A percentile compares a stretch with the other conserved stretches of the same genome.
Evolutionary conservation across 352 stramenopile species (phyloP).

Genomic region (Pythium phragmiticola): DNA sequence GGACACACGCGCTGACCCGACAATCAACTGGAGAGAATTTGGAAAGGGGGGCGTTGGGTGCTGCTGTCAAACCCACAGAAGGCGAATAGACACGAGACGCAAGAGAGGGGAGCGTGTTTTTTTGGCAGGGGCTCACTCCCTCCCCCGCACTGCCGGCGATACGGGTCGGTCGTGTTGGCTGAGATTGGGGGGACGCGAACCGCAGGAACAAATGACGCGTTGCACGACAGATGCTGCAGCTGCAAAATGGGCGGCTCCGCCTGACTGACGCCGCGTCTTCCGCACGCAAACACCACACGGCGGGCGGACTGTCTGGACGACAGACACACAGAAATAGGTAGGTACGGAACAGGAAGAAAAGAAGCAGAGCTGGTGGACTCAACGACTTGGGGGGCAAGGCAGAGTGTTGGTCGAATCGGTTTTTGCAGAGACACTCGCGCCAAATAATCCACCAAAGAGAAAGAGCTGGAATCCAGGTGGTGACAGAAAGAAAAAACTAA

Average conservation of each 20-base stretch:
- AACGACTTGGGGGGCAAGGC: neutral
- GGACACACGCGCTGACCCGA: neutral
- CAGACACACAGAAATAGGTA: neutral
- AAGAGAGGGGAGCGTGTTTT: neutral
- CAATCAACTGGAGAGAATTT: neutral
- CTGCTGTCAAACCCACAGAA: neutral
- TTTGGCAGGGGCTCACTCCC: neutral
- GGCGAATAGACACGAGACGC: constrained; percentile 14
- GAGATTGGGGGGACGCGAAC: constrained; percentile 8
- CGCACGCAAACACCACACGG: neutral
- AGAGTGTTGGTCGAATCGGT: constrained; percentile 8
- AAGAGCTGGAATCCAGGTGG: constrained; percentile 12
- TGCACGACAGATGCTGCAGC: constrained; percentile 7
- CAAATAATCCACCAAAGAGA: neutral
- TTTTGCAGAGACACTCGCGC: neutral
- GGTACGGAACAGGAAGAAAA: constrained; percentile 12
- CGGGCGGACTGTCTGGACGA: constrained; percentile 7
- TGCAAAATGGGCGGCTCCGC: constrained; percentile 1
- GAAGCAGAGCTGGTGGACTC: neutral
- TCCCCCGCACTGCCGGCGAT: constrained; percentile 6
- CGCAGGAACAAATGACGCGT: neutral
- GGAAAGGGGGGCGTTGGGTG: neutral
- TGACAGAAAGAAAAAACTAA: neutral
- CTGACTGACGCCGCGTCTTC: constrained; percentile 12
- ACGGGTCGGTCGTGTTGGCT: constrained; percentile 8